phyloP scores from a whole-genome alignment of 1,284 basidiomycete genomes.

The Coniophora puteana region DNA sequence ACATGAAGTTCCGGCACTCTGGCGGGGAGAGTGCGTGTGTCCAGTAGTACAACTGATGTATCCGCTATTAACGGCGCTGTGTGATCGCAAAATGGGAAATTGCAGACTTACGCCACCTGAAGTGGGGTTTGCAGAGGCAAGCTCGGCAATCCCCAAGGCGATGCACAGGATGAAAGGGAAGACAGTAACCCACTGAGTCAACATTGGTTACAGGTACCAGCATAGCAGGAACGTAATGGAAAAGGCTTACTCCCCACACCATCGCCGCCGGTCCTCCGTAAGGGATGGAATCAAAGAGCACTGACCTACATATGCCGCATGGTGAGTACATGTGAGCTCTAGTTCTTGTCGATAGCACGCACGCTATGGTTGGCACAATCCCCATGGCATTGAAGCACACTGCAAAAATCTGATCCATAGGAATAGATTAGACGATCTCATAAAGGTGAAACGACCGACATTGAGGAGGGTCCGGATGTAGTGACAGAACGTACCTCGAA shows the following conservation, averaged over 20 bases:
- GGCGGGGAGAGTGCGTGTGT: constrained; percentile 67
- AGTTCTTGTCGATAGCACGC: constrained; percentile 10
- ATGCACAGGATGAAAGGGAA: constrained; percentile 34
- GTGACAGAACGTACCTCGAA: constrained; percentile 49
- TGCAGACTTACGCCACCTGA: constrained; percentile 59
- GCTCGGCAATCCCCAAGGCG: constrained; percentile 41
- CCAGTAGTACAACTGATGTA: constrained; percentile 69
- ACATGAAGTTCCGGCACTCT: constrained; percentile 61
- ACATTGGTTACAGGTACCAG: neutral
- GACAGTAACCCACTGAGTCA: constrained; percentile 23
- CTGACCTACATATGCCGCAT: constrained; percentile 49
- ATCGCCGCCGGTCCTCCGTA: constrained; percentile 78
- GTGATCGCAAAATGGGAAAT: neutral
- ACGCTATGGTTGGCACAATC: constrained; percentile 40
- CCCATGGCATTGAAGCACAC: constrained; percentile 37
- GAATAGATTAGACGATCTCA: no score
- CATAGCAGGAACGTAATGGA: neutral
- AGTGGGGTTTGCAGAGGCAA: constrained; percentile 43
- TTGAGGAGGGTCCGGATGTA: no score
- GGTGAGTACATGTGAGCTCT: no score
- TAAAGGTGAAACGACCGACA: neutral
- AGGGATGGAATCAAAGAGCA: constrained; percentile 68
- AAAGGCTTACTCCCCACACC: constrained; percentile 74
- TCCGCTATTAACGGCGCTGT: neutral
- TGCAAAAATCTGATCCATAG: constrained; percentile 32